Conservation (phyloP, 179 eudicot species). For the Sideroxylon spinosum region DNA sequence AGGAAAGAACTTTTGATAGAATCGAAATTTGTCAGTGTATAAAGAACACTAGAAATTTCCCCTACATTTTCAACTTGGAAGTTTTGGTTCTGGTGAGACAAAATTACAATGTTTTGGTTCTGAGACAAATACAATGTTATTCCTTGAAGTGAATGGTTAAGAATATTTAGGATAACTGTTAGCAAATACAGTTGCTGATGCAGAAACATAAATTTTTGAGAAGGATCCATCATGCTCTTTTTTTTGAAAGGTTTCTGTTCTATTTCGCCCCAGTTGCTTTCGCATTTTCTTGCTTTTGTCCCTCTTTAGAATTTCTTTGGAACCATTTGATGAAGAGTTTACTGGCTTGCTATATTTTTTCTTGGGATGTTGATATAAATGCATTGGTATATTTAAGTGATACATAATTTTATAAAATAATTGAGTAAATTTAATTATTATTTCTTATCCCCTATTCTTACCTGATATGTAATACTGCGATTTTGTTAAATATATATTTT, state of each 20-base stretch:
- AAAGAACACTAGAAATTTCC: slow-evolving; percentile 10
- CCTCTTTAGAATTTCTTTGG: neutral
- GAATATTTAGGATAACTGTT: neutral
- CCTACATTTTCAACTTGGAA: neutral
- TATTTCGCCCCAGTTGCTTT: neutral
- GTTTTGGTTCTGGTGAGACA: slow-evolving; percentile 2
- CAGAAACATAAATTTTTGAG: neutral
- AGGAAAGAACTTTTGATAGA: slow-evolving; percentile 66
- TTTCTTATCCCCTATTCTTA: too few species aligned
- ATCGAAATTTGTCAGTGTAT: slow-evolving; percentile 3
- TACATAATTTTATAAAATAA: neutral
- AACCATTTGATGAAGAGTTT: too few species aligned
- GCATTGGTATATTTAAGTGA: neutral
- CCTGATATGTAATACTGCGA: too few species aligned
- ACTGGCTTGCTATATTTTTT: too few species aligned
- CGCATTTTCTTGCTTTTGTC: neutral
- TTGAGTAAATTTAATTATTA: too few species aligned
- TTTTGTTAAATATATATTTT: too few species aligned
- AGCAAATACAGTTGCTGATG: neutral
- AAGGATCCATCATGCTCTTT: neutral
- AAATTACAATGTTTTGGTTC: neutral
- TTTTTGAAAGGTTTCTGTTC: too few species aligned
- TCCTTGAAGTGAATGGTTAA: neutral
- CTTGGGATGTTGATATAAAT: neutral
- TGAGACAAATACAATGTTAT: neutral